Evolutionary conservation across 2,329 filamentous ascomycete genomes (phyloP).

Genomic region (Aspergillaceae sp.): DNA sequence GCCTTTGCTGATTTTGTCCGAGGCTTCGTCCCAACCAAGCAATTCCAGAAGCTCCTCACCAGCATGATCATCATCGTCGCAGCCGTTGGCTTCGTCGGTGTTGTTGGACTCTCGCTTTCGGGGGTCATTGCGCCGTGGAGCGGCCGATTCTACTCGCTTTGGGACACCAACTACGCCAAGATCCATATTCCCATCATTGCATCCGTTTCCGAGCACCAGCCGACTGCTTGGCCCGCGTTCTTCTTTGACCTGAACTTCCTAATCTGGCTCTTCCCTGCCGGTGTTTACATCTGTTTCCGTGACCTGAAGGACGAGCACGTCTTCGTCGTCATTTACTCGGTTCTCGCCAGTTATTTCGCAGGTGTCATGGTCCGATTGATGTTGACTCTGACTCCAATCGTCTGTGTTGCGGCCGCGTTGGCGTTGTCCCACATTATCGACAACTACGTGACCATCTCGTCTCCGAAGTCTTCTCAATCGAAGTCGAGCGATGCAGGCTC

Average conservation of each 20-base stretch:
- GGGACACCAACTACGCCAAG: conserved; percentile 98
- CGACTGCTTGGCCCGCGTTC: conserved; percentile 96
- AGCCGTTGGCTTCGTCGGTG: conserved; percentile 60
- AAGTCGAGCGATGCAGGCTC: conserved; percentile 32
- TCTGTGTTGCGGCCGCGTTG: conserved; percentile 88
- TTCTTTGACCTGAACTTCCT: conserved; percentile 98
- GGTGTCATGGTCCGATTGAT: conserved; percentile 99
- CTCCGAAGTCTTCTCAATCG: conserved; percentile 42
- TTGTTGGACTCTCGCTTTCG: conserved; percentile 73
- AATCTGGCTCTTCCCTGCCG: conserved; percentile 98
- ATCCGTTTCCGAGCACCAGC: conserved; percentile 98
- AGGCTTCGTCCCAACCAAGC: conserved; percentile 77
- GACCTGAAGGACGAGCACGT: conserved; percentile 92
- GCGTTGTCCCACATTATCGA: conserved; percentile 82
- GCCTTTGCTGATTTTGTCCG: conserved; percentile 87
- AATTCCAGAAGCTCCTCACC: conserved; percentile 85
- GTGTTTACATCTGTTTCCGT: conserved; percentile 97
- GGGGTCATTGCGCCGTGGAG: conserved; percentile 96
- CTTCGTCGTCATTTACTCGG: conserved; percentile 93
- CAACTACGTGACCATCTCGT: conserved; percentile 63
- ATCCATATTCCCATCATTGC: conserved; percentile 99
- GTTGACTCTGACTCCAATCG: conserved; percentile 92
- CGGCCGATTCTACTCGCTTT: conserved; percentile 97
- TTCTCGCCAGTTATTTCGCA: conserved; percentile 94
- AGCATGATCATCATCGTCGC: conserved; percentile 68